Conservation (phyloP, 495 filamentous ascomycete species). For the Annulohypoxylon stygium region DNA sequence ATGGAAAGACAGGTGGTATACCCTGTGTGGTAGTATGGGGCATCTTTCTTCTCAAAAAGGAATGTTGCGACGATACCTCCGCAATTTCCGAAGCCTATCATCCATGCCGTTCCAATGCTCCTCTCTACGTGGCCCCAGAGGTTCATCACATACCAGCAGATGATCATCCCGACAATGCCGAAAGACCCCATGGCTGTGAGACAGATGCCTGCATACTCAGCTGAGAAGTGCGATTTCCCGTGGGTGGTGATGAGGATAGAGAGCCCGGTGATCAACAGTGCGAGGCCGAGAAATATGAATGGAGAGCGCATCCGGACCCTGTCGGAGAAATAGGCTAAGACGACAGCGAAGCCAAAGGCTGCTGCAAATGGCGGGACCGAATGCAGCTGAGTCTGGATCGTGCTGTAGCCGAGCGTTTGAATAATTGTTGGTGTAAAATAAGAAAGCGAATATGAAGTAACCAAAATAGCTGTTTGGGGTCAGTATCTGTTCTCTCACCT, state of each 20-base stretch:
- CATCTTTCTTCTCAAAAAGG: constrained; percentile 42
- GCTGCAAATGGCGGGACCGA: constrained; percentile 78
- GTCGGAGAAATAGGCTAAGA: constrained; percentile 67
- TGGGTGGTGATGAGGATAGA: constrained; percentile 72
- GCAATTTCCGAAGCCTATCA: constrained; percentile 48
- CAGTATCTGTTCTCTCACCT: neutral
- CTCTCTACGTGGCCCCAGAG: constrained; percentile 79
- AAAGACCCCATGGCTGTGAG: constrained; percentile 69
- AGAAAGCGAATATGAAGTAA: constrained; percentile 73
- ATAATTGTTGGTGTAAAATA: constrained; percentile 77
- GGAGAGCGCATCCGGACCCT: constrained; percentile 59
- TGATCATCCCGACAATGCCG: constrained; percentile 73
- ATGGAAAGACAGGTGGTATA: constrained; percentile 28
- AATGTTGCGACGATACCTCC: constrained; percentile 49
- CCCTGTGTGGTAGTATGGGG: constrained; percentile 48
- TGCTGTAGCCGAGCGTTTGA: constrained; percentile 66
- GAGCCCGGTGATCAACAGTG: constrained; percentile 63
- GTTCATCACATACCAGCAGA: constrained; percentile 88
- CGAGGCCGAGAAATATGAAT: constrained; percentile 55
- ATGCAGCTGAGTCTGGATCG: constrained; percentile 75
- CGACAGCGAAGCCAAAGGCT: constrained; percentile 67
- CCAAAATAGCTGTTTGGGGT: constrained; percentile 62
- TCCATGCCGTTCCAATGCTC: constrained; percentile 73
- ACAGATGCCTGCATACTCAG: constrained; percentile 75
- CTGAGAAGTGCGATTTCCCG: constrained; percentile 51